Base-by-base conservation (phyloP, 202 grass and related monocot species). In the Alloteropsis angusta region DNA sequence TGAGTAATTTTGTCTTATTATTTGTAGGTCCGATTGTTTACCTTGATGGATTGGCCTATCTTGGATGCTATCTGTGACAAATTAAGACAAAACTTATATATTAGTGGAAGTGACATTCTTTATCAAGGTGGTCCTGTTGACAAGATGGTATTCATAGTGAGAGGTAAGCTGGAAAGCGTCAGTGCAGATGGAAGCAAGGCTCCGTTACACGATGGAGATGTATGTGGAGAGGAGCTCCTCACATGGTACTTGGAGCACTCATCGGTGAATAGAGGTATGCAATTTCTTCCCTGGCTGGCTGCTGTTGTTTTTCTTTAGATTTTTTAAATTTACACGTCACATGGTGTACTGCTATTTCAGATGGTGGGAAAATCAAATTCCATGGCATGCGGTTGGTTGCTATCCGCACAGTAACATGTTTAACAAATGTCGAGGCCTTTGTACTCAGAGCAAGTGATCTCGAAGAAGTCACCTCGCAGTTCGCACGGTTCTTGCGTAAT, bases 381-480 rank as follows among this genome's bases (percentile, higher is more conserved):
- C 81, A 90, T 49, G 95, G 89, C 69, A 88, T 87, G 85, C 87
- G 85, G 16, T 82, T 92, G 86, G 83, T 93, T 82, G 85, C 95
- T 53, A 92, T 87, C 42, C 91, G 95, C 35, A 98, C 89, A 28
- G 92, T 98, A 42, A 94, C 44, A 71, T 98, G 92, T 77, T 81
- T 89, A 37, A 98, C 92, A 45, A 98, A 94, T 41, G 95, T 98
- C n/a, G 95, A 98, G 80, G 95, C 95, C 14, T 98, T 98, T 84
- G 78, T 89, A 56, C 87, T 98, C 44, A 70, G 83, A 75, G 95
- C 87, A 82, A 90, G 85, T 43, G 91, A 98, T 81, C 87, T 98
- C 0, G 89, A 95, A 87, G 85, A 95, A 82, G 92, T 95, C 7
- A 93, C 89, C 43, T 80, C 55, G 63, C 85, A 90, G 79, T 94